These are phyloP conservation scores for Backusella psychrophila DNA, from an alignment of 192 early-diverging fungal genomes.

Conservation along the genomic window DNA sequence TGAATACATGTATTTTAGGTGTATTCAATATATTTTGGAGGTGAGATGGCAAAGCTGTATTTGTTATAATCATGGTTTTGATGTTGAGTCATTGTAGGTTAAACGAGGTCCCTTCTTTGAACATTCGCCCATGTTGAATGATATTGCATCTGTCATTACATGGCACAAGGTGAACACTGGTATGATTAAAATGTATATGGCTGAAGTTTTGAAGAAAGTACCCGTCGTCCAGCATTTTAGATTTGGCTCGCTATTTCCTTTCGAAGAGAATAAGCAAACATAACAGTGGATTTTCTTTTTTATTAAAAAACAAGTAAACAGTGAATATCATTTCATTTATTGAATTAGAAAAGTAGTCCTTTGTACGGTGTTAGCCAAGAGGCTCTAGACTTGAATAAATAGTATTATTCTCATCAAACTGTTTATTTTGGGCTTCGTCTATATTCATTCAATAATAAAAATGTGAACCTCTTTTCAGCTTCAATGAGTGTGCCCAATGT, in stretches of 20 bases:
- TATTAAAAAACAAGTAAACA: too few species aligned
- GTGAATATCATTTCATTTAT: conserved; percentile 42
- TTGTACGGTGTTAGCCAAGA: too few species aligned
- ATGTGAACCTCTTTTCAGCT: too few species aligned
- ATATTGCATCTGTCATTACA: conserved; percentile 84
- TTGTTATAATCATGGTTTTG: neutral
- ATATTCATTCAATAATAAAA: too few species aligned
- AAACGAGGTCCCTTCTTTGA: conserved; percentile 64
- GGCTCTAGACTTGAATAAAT: conserved; percentile 31
- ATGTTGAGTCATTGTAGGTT: conserved; percentile 27
- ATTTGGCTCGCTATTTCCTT: conserved; percentile 83
- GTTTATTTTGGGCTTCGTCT: neutral
- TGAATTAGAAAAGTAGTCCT: conserved; percentile 40
- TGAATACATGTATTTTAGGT: conserved; percentile 86
- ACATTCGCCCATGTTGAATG: conserved; percentile 94
- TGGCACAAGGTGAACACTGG: conserved; percentile 93
- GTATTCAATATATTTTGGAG: conserved; percentile 80
- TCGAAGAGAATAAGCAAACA: conserved; percentile 72
- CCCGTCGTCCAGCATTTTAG: conserved; percentile 97
- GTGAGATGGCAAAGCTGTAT: conserved; percentile 43
- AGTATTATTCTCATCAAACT: neutral
- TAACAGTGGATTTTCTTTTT: conserved; percentile 31
- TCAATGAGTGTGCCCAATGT: too few species aligned
- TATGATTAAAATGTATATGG: conserved; percentile 93
- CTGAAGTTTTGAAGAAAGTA: conserved; percentile 88